Conservation (phyloP, 2,329 filamentous ascomycete species). For the Podosphaera aphanis region DNA sequence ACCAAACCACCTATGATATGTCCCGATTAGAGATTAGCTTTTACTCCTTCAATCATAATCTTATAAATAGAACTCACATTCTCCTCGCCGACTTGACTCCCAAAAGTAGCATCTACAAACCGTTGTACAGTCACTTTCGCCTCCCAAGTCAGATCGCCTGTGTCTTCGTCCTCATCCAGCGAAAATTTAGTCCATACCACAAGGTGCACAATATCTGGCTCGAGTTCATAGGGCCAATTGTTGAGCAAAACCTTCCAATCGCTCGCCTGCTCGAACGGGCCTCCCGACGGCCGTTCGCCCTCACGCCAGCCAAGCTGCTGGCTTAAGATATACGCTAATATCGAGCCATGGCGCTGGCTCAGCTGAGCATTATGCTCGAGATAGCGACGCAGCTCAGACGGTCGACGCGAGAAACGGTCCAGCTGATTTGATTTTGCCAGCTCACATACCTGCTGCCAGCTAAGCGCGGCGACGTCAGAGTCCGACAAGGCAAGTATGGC, state of each 20-base stretch:
- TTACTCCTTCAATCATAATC: not conserved
- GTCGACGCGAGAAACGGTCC: conserved; percentile 51
- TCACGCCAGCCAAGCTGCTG: conserved; percentile 45
- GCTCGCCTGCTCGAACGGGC: conserved; percentile 10
- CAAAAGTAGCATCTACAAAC: conserved; percentile 48
- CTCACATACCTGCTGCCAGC: conserved; percentile 43
- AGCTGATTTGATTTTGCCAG: conserved; percentile 44
- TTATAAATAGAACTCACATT: conserved; percentile 23
- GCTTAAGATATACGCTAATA: conserved; percentile 50
- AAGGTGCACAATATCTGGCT: conserved; percentile 54
- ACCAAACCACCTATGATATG: conserved; percentile 39
- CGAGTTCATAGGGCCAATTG: conserved; percentile 86
- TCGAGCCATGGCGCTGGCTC: conserved; percentile 43
- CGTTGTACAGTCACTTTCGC: conserved; percentile 41
- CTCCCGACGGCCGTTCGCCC: conserved; percentile 22
- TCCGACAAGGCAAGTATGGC: conserved; percentile 50
- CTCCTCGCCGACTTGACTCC: conserved; percentile 24
- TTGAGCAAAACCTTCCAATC: conserved; percentile 62
- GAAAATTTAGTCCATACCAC: conserved; percentile 87
- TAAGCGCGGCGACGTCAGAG: conserved; percentile 32
- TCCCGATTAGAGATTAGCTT: not conserved
- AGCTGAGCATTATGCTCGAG: conserved; percentile 43
- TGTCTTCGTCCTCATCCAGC: conserved; percentile 39
- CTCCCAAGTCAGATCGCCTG: conserved; percentile 37
- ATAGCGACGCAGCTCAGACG: conserved; percentile 59